Base-by-base conservation (phyloP, 495 filamentous ascomycete genomes). In the Aspergillus baeticus region DNA sequence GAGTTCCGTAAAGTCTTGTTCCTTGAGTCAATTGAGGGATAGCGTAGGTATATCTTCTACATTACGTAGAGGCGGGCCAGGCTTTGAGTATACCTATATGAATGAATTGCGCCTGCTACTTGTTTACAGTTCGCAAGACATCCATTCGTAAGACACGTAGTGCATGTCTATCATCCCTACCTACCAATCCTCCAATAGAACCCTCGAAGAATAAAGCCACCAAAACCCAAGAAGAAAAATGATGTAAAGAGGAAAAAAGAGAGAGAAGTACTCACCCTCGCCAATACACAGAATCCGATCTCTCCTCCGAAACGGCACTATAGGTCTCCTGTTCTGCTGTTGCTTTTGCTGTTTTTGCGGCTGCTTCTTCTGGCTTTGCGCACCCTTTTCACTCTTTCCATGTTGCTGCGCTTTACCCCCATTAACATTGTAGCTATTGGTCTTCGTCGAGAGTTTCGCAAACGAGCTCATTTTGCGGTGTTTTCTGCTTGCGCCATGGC, bases 281-380 rank as follows among this genome's bases (percentile, higher is more conserved):
- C 93, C 94, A 61, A 98, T 70, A 2, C 97, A 80, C 22, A 98
- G 82, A 55, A 97, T 89, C 52, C 81, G 75, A 66, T 94, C 84
- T 47, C 74, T 68, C 20, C 80, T 78, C 18, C 76, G 68, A 73
- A 95, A 96, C n/a, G 91, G 92, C 57, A 95, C 84, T 36, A 78
- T 83, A 8, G 87, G 82, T 35, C 76, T 67, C 51, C 67, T 65
- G 61, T 82, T 70, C 11, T 48, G 35, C 58, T 63, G 57, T 43
- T 53, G 57, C 38, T 60, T 46, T 14, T 44, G 23, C 23, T 49
- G 43, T 1, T 43, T n/a, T 18, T 52, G 22, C 47, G 23, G 36
- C 26, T 7, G 5, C 34, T 37, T 10, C 36, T 20, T 0, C 20
- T 10, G 29, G n/a, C 15, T 22, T 18, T 41, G 36, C 29, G n/a